Evolutionary conservation across 805 yeast genomes (phyloP).

Genomic region (Suhomyces xylopsoci): DNA sequence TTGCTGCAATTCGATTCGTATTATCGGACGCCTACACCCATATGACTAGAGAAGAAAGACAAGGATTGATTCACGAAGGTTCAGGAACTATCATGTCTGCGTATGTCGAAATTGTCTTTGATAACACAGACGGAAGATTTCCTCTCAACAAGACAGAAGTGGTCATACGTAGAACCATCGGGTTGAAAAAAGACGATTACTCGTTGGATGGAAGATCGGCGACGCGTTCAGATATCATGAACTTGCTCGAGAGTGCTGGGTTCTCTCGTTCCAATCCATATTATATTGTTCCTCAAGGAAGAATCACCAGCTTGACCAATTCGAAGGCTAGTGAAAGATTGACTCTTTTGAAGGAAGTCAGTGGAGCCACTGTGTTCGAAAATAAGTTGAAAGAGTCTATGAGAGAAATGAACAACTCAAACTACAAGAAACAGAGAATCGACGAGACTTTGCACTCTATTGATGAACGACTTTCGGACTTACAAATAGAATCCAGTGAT

Average conservation of each 20-base stretch:
- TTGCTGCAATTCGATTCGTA: slow-evolving; percentile 92
- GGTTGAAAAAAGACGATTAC: slow-evolving; percentile 90
- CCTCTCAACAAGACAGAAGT: slow-evolving; percentile 69
- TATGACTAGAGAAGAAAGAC: slow-evolving; percentile 80
- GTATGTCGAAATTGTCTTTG: slow-evolving; percentile 85
- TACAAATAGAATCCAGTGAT: slow-evolving; percentile 77
- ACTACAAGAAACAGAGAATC: slow-evolving; percentile 65
- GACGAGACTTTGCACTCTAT: slow-evolving; percentile 70
- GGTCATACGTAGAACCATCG: slow-evolving; percentile 80
- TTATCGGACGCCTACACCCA: slow-evolving; percentile 85
- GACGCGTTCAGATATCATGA: slow-evolving; percentile 76
- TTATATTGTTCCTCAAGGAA: slow-evolving; percentile 96
- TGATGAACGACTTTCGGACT: slow-evolving; percentile 68
- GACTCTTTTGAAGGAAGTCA: slow-evolving; percentile 79
- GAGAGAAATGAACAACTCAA: slow-evolving; percentile 75
- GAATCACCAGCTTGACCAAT: slow-evolving; percentile 82
- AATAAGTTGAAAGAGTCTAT: slow-evolving; percentile 71
- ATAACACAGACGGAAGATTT: slow-evolving; percentile 73
- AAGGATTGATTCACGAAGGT: slow-evolving; percentile 85
- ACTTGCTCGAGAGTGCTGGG: slow-evolving; percentile 85
- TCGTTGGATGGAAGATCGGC: slow-evolving; percentile 78
- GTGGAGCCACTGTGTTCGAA: slow-evolving; percentile 93
- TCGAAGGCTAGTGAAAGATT: slow-evolving; percentile 84
- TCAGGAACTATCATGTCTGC: slow-evolving; percentile 89
- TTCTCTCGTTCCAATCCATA: slow-evolving; percentile 88